Evolutionary conservation across 1,284 basidiomycete genomes (phyloP).

Genomic region (Rhodotorula mucilaginosa): DNA sequence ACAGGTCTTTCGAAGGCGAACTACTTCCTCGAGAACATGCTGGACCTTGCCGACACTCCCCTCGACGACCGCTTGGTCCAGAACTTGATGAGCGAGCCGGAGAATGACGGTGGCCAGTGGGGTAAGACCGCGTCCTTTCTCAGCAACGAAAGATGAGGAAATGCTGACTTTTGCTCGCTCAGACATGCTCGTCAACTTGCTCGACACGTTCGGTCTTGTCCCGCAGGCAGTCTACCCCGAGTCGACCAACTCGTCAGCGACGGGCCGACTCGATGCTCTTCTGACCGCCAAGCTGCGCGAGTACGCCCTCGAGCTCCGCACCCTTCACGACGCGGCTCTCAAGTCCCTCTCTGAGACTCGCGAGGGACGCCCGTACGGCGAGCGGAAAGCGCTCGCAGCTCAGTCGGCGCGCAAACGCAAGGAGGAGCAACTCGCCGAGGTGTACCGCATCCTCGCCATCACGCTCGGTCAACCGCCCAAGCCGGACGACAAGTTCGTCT

Average conservation of each 20-base stretch:
- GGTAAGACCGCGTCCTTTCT: background rate
- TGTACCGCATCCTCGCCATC: slow-evolving; percentile 83
- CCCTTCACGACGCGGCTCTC: slow-evolving; percentile 52
- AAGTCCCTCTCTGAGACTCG: slow-evolving; percentile 51
- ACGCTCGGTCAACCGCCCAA: slow-evolving; percentile 78
- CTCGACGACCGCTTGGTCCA: slow-evolving; percentile 77
- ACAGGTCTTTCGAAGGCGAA: slow-evolving; percentile 56
- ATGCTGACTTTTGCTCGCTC: slow-evolving; percentile 22
- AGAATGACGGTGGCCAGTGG: slow-evolving; percentile 91
- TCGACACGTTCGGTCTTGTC: slow-evolving; percentile 69
- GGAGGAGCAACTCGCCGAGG: slow-evolving; percentile 69
- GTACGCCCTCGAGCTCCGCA: slow-evolving; percentile 76
- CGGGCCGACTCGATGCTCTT: slow-evolving; percentile 69
- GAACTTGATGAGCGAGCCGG: slow-evolving; percentile 71
- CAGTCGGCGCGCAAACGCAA: slow-evolving; percentile 60
- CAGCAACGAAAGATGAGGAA: background rate
- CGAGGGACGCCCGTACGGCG: slow-evolving; percentile 16
- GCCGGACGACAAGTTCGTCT: slow-evolving; percentile 69
- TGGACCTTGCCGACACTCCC: slow-evolving; percentile 75
- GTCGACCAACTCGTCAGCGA: slow-evolving; percentile 74
- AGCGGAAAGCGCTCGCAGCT: slow-evolving; percentile 39
- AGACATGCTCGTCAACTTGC: slow-evolving; percentile 87
- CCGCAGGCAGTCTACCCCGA: slow-evolving; percentile 76
- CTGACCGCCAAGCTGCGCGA: slow-evolving; percentile 84
- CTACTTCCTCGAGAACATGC: slow-evolving; percentile 84